phyloP scores from a whole-genome alignment of 164 flowering plant species.

The Warburgia ugandensis region DNA sequence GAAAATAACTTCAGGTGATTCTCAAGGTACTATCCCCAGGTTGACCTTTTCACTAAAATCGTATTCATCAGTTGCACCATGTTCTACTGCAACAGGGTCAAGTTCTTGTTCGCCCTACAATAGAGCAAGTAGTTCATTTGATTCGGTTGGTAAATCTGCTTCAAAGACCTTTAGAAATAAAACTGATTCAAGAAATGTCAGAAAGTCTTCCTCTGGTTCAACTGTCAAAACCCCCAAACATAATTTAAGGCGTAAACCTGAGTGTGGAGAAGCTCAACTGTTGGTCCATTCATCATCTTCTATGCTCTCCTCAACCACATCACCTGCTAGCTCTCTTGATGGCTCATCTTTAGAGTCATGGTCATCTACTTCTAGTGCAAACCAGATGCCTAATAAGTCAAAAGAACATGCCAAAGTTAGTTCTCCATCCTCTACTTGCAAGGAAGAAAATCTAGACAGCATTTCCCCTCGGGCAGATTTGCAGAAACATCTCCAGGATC shows the following conservation, averaged over 20 bases:
- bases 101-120: no score
- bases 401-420: slow-evolving; percentile 18
- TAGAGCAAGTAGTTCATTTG: not conserved
- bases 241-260: slow-evolving; percentile 1
- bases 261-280: not conserved
- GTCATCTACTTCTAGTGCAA: slow-evolving; percentile 48
- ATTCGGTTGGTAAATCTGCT: slow-evolving; percentile 1
- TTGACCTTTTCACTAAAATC: no score
- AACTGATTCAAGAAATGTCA: slow-evolving; percentile 12
- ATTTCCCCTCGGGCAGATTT: slow-evolving; percentile 16
- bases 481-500: slow-evolving; percentile 11
- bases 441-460: slow-evolving; percentile 11
- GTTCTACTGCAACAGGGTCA: no score
- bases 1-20: no score
- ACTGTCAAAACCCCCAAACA: slow-evolving; percentile 5
- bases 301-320: not conserved
- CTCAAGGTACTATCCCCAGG: no score
- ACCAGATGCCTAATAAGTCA: slow-evolving; percentile 30
- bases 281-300: not conserved
- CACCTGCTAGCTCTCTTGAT: slow-evolving; percentile 15
- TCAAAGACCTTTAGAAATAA: slow-evolving; percentile 23
- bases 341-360: slow-evolving; percentile 66
- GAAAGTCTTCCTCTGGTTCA: not conserved
- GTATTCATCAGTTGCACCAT: no score
- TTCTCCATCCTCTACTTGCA: slow-evolving; percentile 13